Evolutionary conservation across 192 early-diverging fungal species (phyloP), one percentile per base, ranked within the genome.

Genomic region (Rhizophlyctis rosea): DNA sequence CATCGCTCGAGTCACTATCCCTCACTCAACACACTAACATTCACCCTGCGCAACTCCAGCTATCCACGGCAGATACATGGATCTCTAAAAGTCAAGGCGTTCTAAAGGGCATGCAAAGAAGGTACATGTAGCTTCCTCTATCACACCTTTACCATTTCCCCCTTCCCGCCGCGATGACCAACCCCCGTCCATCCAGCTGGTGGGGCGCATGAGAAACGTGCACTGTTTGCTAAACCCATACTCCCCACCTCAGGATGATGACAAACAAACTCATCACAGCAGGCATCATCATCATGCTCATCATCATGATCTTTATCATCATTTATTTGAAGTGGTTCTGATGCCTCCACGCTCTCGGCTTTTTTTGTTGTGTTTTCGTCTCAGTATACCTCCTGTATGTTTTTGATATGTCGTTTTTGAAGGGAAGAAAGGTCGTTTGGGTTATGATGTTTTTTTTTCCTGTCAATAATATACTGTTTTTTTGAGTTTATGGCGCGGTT

Each of bases 221-320:
- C 27, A 11, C 49, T 3, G 49, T 50, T 50, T n/a, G 4, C 4
- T 27, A 3, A n/a, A n/a, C n/a, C n/a, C n/a, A n/a, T n/a, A 27
- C 18, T 67, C 3, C 11, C 24, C 4, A 31, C 30, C 24, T 24
- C 71, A 92, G 92, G 34, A 82, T 95, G 84, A 82, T 87, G 18
- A 87, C 86, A 21, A 95, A 93, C 86, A 91, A 92, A 70, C 70
- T 92, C 69, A 84, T 98, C 47, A 91, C 91, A 2, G 88, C 82
- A 18, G 87, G 88, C 18, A 91, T 98, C 62, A 89, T 98, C 58
- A 74, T 84, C 23, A 72, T 92, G 32, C 82, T 94, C 13, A 83
- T 90, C 32, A 72, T 89, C 18, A 69, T 98, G 25, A 94, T 98
- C 60, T 59, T 92, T 4, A 86, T 90, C 51, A 86, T 98, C 4